Conservation (phyloP, 2,329 filamentous ascomycete species). For the Colletotrichum sp. region DNA sequence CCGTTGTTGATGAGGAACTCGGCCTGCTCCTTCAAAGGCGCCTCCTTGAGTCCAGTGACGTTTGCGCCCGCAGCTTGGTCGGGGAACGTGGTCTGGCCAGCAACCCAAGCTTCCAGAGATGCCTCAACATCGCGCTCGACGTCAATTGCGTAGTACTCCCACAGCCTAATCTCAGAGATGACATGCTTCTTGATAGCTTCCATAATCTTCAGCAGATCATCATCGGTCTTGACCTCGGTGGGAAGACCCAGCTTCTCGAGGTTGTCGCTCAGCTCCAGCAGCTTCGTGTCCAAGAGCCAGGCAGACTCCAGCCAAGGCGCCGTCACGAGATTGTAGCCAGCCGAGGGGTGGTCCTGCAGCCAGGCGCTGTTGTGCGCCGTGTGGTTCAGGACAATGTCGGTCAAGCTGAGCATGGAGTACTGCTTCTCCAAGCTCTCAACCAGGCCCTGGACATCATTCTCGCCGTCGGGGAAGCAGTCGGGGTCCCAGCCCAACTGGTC, state of each 20-base stretch:
- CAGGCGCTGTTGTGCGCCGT: conserved; percentile 95
- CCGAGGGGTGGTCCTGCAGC: conserved; percentile 92
- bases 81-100: conserved; percentile 61
- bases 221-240: conserved; percentile 70
- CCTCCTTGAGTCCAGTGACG: conserved; percentile 53
- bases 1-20: conserved; percentile 72
- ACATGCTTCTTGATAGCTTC: conserved; percentile 82
- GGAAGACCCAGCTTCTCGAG: conserved; percentile 77
- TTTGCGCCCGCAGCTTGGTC: conserved; percentile 45
- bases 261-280: conserved; percentile 78
- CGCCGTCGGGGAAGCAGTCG: conserved; percentile 80
- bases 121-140: conserved; percentile 74
- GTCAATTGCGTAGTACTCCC: conserved; percentile 92
- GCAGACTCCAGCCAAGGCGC: conserved; percentile 79
- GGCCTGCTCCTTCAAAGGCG: conserved; percentile 55
- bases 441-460: conserved; percentile 79
- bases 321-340: conserved; percentile 91
- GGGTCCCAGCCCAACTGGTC: conserved; percentile 91
- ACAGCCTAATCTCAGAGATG: conserved; percentile 78
- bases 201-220: conserved; percentile 83
- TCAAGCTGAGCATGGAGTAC: conserved; percentile 84
- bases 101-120: conserved; percentile 74
- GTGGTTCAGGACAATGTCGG: conserved; percentile 97
- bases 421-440: conserved; percentile 83
- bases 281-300: conserved; percentile 63